Evolutionary conservation across 495 filamentous ascomycete genomes (phyloP), one percentile per base, ranked within the genome.

Genomic region (Tuber brumale): DNA sequence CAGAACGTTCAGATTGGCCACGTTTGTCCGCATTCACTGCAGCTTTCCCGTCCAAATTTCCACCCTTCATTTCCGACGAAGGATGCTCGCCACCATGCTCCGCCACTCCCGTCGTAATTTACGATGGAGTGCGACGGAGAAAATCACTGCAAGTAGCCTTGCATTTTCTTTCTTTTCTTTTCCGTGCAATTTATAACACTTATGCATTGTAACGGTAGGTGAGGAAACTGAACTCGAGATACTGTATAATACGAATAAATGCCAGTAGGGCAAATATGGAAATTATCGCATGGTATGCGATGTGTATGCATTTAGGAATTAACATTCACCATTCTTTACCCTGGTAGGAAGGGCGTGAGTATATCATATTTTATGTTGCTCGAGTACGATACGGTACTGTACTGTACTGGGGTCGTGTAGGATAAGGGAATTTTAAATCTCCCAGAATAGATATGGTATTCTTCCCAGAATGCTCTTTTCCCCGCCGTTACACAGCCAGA

Each of bases 41-140:
- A 66, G 57, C 57, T 19, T 12, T 66, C 57, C 57, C 57, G 57
- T 66, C 57, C 57, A 66, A 66, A 66, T 66, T 66, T 66, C 57
- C 57, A 35, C n/a, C 27, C 57, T 27, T 66, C 57, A 66, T 66
- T 66, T 66, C 57, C 57, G 27, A 66, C 31, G 9, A 66, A 35
- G 19, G 27, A 35, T 66, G 57, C 57, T 66, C 14, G 27, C 57
- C 57, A 66, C 57, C 27, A 27, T 66, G 57, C 57, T 66, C 57
- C 57, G 57, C 27, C 57, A 66, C 57, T 66, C 27, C 57, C 27
- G 27, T 66, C 57, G 57, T 35, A 66, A 66, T 35, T 66, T 66
- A 35, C 57, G 57, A 27, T 18, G 16, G 27, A 4, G 27, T 35
- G 5, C 27, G 19, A 66, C 27, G 27, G 31, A 19, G 23, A 66